Evolutionary conservation across 139 green algal genomes (phyloP).

Genomic region (Penium margaritaceum): DNA sequence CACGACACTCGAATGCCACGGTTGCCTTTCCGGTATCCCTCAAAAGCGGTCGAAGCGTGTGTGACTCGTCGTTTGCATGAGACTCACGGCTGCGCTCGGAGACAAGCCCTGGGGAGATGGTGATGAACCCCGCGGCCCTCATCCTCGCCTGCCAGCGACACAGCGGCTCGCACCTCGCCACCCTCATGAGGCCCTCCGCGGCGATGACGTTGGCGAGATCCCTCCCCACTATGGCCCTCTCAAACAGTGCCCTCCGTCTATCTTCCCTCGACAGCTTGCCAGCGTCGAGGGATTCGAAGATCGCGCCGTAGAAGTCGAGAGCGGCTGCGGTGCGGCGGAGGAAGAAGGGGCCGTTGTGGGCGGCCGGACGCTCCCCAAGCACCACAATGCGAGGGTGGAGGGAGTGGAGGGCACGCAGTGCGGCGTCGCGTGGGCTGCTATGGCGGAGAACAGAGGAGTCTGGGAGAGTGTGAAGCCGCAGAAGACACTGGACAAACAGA

Average conservation of each 20-base stretch:
- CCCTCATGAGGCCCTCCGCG: not conserved
- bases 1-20: no score
- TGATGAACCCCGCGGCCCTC: not conserved
- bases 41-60: no score
- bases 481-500: no score
- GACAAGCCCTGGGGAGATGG: no score
- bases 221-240: not conserved
- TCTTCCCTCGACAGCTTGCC: not conserved
- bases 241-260: not conserved
- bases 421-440: no score
- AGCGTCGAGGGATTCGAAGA: slow-evolving; percentile 5
- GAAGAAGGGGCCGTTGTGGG: slow-evolving; percentile 15
- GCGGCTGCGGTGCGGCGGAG: not conserved
- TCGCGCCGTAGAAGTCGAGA: not conserved
- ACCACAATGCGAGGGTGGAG: slow-evolving; percentile 6
- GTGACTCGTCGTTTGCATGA: no score
- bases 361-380: slow-evolving; percentile 2
- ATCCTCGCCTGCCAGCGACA: not conserved
- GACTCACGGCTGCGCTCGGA: no score
- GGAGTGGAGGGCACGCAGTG: not conserved
- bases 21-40: no score
- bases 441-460: no score
- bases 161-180: not conserved
- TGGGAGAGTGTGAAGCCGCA: no score
- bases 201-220: slow-evolving; percentile 2